phyloP scores from a whole-genome alignment of 768 basidiomycete species.

The Fistulinella prunicolor region DNA sequence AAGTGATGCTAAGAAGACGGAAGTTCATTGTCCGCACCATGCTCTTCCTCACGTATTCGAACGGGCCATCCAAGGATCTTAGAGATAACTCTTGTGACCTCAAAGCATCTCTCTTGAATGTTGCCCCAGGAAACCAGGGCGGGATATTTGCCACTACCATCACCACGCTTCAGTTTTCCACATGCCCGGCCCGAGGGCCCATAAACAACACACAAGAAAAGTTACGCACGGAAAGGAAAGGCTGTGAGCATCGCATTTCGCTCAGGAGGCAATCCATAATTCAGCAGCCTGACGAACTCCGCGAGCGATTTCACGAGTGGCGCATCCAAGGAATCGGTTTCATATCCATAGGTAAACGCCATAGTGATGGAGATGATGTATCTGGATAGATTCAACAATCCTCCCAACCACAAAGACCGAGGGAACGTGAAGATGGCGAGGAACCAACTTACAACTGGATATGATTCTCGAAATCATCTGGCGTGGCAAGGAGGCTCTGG shows the following conservation, averaged over 20 bases:
- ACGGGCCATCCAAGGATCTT: constrained; percentile 23
- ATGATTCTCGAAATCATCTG: constrained; percentile 25
- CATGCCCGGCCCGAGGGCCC: neutral
- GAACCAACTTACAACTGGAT: constrained; percentile 18
- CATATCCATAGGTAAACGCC: constrained; percentile 30
- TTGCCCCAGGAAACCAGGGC: constrained; percentile 30
- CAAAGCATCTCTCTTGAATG: constrained; percentile 27
- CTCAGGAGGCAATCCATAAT: constrained; percentile 23
- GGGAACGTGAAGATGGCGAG: neutral
- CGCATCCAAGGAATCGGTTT: constrained; percentile 24
- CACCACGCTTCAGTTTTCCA: constrained; percentile 1
- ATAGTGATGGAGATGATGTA: constrained; percentile 33
- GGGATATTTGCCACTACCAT: constrained; percentile 27
- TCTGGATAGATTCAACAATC: constrained; percentile 12
- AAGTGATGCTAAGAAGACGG: neutral
- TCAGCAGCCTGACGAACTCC: constrained; percentile 23
- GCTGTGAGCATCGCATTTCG: constrained; percentile 26
- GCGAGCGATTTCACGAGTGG: constrained; percentile 26
- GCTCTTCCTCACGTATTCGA: constrained; percentile 26
- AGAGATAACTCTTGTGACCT: constrained; percentile 27
- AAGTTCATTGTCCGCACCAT: constrained; percentile 18
- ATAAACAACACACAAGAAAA: neutral
- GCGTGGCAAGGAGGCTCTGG: constrained; percentile 20
- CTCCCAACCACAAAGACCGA: neutral
- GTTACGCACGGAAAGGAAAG: constrained; percentile 28